Base-by-base conservation (phyloP, 1,284 basidiomycete species). In the Coniferiporia weirii region DNA sequence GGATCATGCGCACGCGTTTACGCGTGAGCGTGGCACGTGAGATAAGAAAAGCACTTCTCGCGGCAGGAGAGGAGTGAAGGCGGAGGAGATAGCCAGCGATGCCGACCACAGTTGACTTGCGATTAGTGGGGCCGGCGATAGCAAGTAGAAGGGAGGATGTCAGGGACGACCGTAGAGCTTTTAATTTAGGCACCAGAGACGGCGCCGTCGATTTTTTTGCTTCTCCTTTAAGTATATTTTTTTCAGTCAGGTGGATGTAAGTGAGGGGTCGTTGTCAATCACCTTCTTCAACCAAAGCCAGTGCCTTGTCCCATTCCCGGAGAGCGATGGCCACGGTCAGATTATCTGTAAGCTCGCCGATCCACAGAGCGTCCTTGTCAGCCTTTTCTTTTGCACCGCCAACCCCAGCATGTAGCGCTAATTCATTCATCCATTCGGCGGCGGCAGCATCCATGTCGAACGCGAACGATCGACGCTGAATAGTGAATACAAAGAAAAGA, bases 291-390 rank as follows among this genome's bases (percentile, higher is more conserved):
- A 98, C 85, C 2, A 97, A 77, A 10, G 76, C 75, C 10, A 92
- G 89, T 0, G 95, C 94, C 66, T 89, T 84, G 35, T 91, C 86
- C 91, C 94, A 98, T 65, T 93, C 85, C 52, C 92, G 81, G 52
- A 95, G 76, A 1, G 95, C 92, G 63, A 98, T 95, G 1, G 92
- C 84, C 13, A 99, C 95, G 0, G 92, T 91, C 8, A 98, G 74
- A 51, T 96, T 87, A 70, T 99, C 97, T 2, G 89, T 85, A 75
- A 93, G 95, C 63, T 97, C 93, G 57, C 89, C 87, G 19, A 93
- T 84, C 85, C 91, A 98, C 15, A 88, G 81, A 4, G 85, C 75
- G 71, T 96, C 92, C 56, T 84, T 81, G 66, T 92, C 89, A 0
- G 80, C 76, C 68, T 89, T 89, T 61, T 85, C 85, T 67, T 86